These are phyloP conservation scores for Physcomitrellopsis africana DNA, from an alignment of 225 moss, liverwort and hornwort genomes.

Conservation along the genomic window DNA sequence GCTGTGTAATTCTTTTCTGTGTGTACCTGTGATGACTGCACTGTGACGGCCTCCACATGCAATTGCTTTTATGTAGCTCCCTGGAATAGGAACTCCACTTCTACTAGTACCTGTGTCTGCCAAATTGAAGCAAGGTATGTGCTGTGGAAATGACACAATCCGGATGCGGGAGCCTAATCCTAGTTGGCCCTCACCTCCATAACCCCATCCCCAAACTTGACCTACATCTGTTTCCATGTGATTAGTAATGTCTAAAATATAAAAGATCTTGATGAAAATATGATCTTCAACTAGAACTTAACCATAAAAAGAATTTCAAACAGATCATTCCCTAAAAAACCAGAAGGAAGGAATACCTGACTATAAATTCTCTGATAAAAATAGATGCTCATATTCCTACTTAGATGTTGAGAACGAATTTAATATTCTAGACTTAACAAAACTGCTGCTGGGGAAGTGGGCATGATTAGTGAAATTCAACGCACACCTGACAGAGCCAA, in stretches of 20 bases:
- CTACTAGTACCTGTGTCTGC: constrained; percentile 9
- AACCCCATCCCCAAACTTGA: constrained; percentile 86
- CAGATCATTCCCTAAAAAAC: too few species aligned
- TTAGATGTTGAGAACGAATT: too few species aligned
- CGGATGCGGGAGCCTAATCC: constrained; percentile 67
- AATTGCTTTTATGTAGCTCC: constrained; percentile 55
- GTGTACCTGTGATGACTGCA: constrained; percentile 69
- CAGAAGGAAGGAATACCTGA: too few species aligned
- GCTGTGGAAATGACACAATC: constrained; percentile 59
- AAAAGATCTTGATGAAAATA: neutral
- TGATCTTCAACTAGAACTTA: neutral
- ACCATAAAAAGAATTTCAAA: too few species aligned
- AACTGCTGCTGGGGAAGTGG: too few species aligned
- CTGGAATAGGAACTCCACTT: constrained; percentile 33
- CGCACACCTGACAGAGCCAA: constrained; percentile 70
- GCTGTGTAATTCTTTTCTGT: neutral
- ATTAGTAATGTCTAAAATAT: neutral
- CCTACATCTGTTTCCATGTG: constrained; percentile 55
- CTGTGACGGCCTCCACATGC: constrained; percentile 90
- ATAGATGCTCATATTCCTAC: too few species aligned
- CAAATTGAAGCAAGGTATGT: constrained; percentile 46
- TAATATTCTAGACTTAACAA: neutral
- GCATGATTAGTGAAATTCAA: neutral
- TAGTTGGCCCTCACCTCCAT: constrained; percentile 84
- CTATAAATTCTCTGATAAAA: too few species aligned